Evolutionary conservation across 2,329 filamentous ascomycete genomes (phyloP).

Genomic region (Aureobasidium sp.): DNA sequence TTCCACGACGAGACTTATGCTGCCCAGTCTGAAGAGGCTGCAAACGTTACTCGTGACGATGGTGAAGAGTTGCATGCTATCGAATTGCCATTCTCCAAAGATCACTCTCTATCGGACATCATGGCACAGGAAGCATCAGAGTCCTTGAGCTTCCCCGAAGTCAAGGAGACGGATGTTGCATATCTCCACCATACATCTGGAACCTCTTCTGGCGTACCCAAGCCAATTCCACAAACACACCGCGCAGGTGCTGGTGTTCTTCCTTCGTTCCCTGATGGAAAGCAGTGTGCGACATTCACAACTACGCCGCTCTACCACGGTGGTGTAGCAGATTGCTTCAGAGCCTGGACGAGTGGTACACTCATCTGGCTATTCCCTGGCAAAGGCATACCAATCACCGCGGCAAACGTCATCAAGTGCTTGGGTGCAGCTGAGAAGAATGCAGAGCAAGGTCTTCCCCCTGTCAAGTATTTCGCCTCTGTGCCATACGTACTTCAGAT

Average conservation of each 20-base stretch:
- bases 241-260: conserved; percentile 47
- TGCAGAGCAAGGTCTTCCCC: conserved; percentile 17
- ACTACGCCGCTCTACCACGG: conserved; percentile 60
- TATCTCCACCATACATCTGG: conserved; percentile 58
- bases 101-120: background rate
- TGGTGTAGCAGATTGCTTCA: conserved; percentile 53
- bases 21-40: conserved; percentile 24
- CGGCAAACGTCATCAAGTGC: conserved; percentile 42
- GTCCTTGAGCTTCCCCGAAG: background rate
- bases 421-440: conserved; percentile 30
- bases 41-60: conserved; percentile 13
- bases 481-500: conserved; percentile 52
- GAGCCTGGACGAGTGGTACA: conserved; percentile 52
- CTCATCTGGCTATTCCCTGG: conserved; percentile 56
- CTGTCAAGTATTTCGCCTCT: conserved; percentile 51
- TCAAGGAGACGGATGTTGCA: conserved; percentile 35
- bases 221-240: conserved; percentile 53
- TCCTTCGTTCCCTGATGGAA: conserved; percentile 34
- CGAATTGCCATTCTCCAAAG: conserved; percentile 14
- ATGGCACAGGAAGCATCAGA: background rate
- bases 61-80: conserved; percentile 11
- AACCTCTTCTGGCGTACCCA: conserved; percentile 54
- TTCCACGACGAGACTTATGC: conserved; percentile 38
- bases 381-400: conserved; percentile 47
- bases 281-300: conserved; percentile 46